These are phyloP conservation scores for Cryptococcus floricola DNA, from an alignment of 1,284 basidiomycete genomes.

Conservation along the genomic window DNA sequence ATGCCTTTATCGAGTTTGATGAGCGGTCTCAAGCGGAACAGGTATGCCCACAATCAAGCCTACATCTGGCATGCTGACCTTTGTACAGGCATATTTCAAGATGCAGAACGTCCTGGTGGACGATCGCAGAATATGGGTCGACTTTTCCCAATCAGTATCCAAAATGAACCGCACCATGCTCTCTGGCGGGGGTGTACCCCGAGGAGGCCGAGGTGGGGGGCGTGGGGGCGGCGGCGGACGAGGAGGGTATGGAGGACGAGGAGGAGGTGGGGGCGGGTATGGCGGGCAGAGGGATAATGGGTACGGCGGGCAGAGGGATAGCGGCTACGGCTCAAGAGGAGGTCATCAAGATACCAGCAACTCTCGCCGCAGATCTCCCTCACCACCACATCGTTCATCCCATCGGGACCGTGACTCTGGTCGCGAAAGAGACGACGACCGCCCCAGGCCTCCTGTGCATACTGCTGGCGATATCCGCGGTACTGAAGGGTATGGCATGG, in stretches of 20 bases:
- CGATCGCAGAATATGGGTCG: conserved; percentile 97
- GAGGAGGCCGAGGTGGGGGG: conserved; percentile 40
- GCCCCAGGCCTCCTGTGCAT: background rate
- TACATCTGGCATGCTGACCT: background rate
- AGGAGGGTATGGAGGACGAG: conserved; percentile 12
- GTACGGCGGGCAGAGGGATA: conserved; percentile 2
- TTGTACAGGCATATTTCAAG: conserved; percentile 89
- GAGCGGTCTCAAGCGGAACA: conserved; percentile 87
- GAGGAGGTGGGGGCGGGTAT: background rate
- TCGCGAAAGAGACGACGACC: background rate
- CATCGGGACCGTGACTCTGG: conserved; percentile 3
- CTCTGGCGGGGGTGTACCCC: conserved; percentile 58
- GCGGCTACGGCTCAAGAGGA: conserved; percentile 11
- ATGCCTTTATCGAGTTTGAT: conserved; percentile 98
- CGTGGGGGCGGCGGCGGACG: conserved; percentile 19
- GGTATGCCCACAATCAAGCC: conserved; percentile 51
- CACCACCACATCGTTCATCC: no score
- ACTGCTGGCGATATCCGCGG: conserved; percentile 12
- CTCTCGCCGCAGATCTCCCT: background rate
- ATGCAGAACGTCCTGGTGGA: conserved; percentile 99
- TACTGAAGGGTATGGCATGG: conserved; percentile 17
- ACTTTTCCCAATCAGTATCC: conserved; percentile 90
- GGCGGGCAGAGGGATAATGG: conserved; percentile 1
- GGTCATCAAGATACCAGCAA: conserved; percentile 22
- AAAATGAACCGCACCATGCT: conserved; percentile 53